Evolutionary conservation across 805 yeast genomes (phyloP), one percentile per base, ranked within the genome.

Genomic region (Danielia oregonensis): DNA sequence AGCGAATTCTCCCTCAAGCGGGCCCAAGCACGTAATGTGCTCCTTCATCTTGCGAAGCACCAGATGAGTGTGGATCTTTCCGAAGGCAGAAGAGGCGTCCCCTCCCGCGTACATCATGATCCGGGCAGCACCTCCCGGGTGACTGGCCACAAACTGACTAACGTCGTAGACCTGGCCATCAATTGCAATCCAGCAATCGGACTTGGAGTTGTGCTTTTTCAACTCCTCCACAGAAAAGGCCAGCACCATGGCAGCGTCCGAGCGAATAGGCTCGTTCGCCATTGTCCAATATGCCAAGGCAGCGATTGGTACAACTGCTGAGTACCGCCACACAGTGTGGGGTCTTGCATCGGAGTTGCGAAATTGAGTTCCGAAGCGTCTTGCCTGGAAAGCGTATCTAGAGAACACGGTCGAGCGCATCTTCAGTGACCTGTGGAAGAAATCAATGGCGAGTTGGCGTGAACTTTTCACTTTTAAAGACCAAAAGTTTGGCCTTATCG

Each of bases 131-230:
- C 37, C 37, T 5, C 37, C 37, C 3, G 37, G 37, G 21, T 34
- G 37, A n/a, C 7, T 6, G 6, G 18, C 24, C 22, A 29, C n/a
- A 8, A 34, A 34, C 18, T 16, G 22, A 19, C 30, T 34, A 7
- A 34, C 32, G 14, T 34, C 37, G 24, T 34, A 34, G 12, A 34
- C 37, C 5, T 34, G 29, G 19, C 37, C 37, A 12, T 34, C 33
- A 11, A 34, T 29, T 12, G 33, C 33, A 16, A 34, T 25, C 37
- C 37, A 34, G 22, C 32, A 29, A 26, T 34, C 37, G 8, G 24
- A 29, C 18, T 18, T 13, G 3, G 32, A 16, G 29, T 34, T 34
- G 29, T 34, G 37, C 14, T 33, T 33, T 16, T 14, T 24, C 19
- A 33, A 32, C 18, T 33, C 36, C 14, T 32, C 26, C 5, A 32